These are phyloP conservation scores for Saccharomyces hybrid DNA, from an alignment of 1,139 yeast genomes.

Conservation along the genomic window DNA sequence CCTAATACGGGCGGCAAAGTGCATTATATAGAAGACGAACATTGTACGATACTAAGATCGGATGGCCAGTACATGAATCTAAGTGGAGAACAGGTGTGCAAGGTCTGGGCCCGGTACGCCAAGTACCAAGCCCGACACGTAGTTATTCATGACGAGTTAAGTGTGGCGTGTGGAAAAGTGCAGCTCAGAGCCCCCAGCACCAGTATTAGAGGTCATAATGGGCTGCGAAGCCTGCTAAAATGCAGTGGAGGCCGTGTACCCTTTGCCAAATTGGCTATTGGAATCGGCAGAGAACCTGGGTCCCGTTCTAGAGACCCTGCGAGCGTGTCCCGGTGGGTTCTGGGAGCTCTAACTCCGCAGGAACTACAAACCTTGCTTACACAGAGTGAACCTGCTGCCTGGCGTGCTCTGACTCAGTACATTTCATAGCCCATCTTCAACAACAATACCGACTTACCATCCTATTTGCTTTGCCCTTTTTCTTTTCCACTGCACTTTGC, in stretches of 20 bases:
- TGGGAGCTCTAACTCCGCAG: constrained; percentile 24
- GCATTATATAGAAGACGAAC: constrained; percentile 6
- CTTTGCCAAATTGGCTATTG: constrained; percentile 48
- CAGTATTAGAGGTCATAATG: constrained; percentile 74
- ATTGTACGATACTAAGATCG: constrained; percentile 39
- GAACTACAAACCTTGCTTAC: neutral
- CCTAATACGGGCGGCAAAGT: constrained; percentile 2
- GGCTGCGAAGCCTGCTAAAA: constrained; percentile 50
- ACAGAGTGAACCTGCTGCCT: neutral
- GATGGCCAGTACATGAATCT: constrained; percentile 54
- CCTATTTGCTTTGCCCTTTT: neutral
- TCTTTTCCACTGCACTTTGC: neutral
- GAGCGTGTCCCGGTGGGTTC: constrained; percentile 54
- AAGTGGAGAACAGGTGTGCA: constrained; percentile 48
- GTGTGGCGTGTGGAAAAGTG: constrained; percentile 52
- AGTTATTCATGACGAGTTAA: constrained; percentile 70
- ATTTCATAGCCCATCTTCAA: neutral
- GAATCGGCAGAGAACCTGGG: constrained; percentile 48
- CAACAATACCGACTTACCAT: neutral
- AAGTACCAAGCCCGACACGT: constrained; percentile 37
- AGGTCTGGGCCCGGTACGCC: constrained; percentile 39
- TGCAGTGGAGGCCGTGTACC: constrained; percentile 27
- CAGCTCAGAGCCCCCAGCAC: constrained; percentile 50
- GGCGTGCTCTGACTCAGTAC: neutral
- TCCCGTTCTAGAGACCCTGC: constrained; percentile 39